Conservation (phyloP, 768 basidiomycete species). For the Pleurotus eryngii region DNA sequence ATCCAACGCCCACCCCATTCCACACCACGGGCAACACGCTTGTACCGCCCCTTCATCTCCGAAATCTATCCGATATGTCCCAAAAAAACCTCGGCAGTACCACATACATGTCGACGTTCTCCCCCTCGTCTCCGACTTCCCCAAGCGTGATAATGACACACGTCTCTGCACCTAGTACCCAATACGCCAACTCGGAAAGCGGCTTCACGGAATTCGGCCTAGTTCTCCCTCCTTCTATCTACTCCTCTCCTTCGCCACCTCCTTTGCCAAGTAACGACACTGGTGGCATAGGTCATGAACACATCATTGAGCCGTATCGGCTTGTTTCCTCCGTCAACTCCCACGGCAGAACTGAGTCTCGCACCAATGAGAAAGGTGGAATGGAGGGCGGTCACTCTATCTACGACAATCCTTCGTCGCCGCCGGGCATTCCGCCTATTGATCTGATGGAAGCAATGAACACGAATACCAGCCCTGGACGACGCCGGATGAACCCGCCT, state of each 20-base stretch:
- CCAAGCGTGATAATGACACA: constrained; percentile 3
- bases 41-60: constrained; percentile 3
- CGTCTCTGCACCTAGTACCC: background rate
- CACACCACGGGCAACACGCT: background rate
- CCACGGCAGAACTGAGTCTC: background rate
- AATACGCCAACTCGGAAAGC: background rate
- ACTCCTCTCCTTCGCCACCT: constrained; percentile 2
- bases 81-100: constrained; percentile 1
- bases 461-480: background rate
- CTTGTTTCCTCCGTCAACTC: background rate
- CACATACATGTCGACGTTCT: background rate
- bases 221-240: constrained; percentile 2
- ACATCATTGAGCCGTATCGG: constrained; percentile 4
- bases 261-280: background rate
- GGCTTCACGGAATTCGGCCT: constrained; percentile 2
- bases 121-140: background rate
- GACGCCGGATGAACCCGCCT: constrained; percentile 3
- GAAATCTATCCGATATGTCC: constrained; percentile 3
- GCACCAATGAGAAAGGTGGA: background rate
- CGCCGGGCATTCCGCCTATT: background rate
- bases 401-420: constrained; percentile 4
- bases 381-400: background rate
- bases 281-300: background rate
- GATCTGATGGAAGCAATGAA: background rate
- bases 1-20: background rate